Evolutionary conservation across 305 asterid species (phyloP).

Genomic region (Rubia balearica): DNA sequence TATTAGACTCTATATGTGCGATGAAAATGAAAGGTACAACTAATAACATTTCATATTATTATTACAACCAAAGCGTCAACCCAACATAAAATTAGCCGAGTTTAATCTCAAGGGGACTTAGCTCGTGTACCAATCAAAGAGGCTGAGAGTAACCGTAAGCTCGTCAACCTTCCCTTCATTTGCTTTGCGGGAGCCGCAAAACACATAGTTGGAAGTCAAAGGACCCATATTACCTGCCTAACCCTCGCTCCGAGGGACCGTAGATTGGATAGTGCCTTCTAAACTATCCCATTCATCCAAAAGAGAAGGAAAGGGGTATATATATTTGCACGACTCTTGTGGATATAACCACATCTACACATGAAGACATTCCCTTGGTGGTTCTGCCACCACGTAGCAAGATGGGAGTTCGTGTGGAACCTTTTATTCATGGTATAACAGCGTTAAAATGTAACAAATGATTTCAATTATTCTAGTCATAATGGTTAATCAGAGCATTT

Average conservation of each 20-base stretch:
- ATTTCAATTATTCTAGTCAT: too few relatives aligned
- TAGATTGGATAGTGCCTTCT: not conserved
- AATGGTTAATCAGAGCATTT: too few relatives aligned
- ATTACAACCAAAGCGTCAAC: too few relatives aligned
- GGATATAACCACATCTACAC: conserved; percentile 14
- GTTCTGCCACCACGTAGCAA: conserved; percentile 7
- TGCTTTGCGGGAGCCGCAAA: not conserved
- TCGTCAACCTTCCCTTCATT: too few relatives aligned
- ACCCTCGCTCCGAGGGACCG: conserved; percentile 2
- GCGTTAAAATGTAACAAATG: conserved; percentile 6
- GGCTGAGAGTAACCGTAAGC: too few relatives aligned
- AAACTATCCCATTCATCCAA: not conserved
- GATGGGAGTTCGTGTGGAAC: conserved; percentile 6
- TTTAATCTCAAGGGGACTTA: too few relatives aligned
- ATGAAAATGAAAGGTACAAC: too few relatives aligned
- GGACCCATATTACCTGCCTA: conserved; percentile 16
- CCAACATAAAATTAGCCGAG: too few relatives aligned
- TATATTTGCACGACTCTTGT: conserved; percentile 11
- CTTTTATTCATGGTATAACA: conserved; percentile 7
- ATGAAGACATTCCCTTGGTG: conserved; percentile 7
- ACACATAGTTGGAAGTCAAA: conserved; percentile 17
- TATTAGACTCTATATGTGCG: too few relatives aligned
- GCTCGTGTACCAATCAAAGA: too few relatives aligned
- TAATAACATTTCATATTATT: too few relatives aligned
- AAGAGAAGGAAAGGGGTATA: not conserved